Conservation (phyloP, 179 eudicot genomes). For the Pouteria campechiana region DNA sequence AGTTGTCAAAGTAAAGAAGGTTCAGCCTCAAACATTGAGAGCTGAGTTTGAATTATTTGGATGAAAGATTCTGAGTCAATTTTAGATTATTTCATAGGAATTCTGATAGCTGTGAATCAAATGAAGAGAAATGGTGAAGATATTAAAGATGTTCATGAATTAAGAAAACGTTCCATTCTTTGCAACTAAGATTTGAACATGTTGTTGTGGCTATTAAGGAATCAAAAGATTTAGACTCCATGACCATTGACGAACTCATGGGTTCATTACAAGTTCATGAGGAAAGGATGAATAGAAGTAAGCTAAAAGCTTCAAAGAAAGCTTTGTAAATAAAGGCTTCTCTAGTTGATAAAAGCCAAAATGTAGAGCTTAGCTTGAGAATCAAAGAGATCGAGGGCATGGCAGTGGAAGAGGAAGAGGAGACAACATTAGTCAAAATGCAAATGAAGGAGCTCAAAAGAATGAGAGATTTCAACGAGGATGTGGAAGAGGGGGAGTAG, state of each 20-base stretch:
- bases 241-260: background rate
- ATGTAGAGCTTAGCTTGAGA: too few species aligned
- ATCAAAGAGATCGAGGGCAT: background rate
- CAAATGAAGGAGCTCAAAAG: too few species aligned
- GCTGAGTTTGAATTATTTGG: background rate
- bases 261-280: background rate
- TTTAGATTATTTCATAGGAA: background rate
- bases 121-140: background rate
- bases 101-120: background rate
- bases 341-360: background rate
- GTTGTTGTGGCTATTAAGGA: background rate
- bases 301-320: too few species aligned
- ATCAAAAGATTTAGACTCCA: background rate
- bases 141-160: background rate
- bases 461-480: too few species aligned
- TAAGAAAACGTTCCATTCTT: background rate
- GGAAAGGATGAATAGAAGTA: background rate
- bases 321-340: background rate
- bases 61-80: background rate
- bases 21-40: background rate
- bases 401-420: background rate
- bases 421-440: background rate
- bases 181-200: background rate
- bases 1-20: background rate
- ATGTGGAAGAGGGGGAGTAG: background rate